These are phyloP conservation scores for Tetracentron sinense DNA, from an alignment of 164 flowering plant genomes.

Conservation along the genomic window DNA sequence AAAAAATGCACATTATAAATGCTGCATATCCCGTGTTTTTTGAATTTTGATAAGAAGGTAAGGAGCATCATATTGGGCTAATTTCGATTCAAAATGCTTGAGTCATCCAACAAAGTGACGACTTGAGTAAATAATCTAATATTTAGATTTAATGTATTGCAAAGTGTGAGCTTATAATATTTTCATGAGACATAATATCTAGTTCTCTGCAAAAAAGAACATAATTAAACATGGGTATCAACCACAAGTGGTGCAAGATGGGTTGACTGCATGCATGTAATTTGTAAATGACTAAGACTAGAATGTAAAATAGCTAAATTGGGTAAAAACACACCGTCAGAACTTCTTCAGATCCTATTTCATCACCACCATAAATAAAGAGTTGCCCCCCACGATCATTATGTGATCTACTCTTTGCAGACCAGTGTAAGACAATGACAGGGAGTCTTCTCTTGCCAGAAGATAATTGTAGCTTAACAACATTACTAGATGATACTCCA, in stretches of 20 bases:
- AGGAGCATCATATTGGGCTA: neutral
- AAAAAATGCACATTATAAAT: too few relatives aligned
- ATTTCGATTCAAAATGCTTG: too few relatives aligned
- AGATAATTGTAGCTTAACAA: conserved; percentile 75
- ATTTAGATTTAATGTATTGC: too few relatives aligned
- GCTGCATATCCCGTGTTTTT: too few relatives aligned
- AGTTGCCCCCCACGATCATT: conserved; percentile 54
- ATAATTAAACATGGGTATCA: too few relatives aligned
- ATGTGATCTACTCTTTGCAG: too few relatives aligned
- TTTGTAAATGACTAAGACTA: neutral
- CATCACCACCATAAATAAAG: conserved; percentile 89
- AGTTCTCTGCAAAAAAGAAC: too few relatives aligned
- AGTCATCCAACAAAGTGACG: too few relatives aligned
- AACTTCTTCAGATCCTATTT: conserved; percentile 90
- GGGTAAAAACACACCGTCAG: conserved; percentile 51
- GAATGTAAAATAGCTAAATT: neutral
- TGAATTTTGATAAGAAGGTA: too few relatives aligned
- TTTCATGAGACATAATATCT: too few relatives aligned
- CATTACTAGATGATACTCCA: conserved; percentile 38
- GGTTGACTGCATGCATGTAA: neutral
- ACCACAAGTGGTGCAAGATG: neutral
- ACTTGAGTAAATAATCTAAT: too few relatives aligned
- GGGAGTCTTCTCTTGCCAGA: conserved; percentile 77
- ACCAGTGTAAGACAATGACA: conserved; percentile 81
- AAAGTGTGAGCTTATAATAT: too few relatives aligned